Evolutionary conservation across 1,284 basidiomycete genomes (phyloP), one percentile per base, ranked within the genome.

Genomic region (Cryptococcus sp.): DNA sequence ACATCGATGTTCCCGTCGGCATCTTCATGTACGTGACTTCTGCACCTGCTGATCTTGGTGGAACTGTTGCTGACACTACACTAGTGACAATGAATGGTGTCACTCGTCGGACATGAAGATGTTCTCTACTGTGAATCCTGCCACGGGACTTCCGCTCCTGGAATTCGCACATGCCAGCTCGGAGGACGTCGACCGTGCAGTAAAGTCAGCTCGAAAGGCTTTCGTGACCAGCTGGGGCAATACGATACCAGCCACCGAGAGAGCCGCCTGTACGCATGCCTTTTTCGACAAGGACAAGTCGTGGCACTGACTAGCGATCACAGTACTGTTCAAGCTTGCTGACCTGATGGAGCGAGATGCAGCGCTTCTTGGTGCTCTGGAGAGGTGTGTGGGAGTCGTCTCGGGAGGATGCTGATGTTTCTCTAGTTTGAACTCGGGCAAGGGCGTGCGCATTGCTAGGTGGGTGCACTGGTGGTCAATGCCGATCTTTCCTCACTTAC

Each of bases 201-300:
- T 94, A 50, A 83, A 84, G 20, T 89, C 91, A 17, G 93, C 93
- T 30, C 85, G 92, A 64, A 81, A 85, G 55, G 72, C 93, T 5
- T 92, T 91, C 82, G 85, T 88, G 61, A 90, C 87, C 7, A 87
- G 88, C 27, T 96, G 93, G 93, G 93, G 93, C 17, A 88, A 88
- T 77, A 91, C 92, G 65, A 84, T 89, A 54, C 86, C 90, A 15
- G 90, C 89, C 39, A 84, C 87, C 55, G 87, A 93, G 78, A 85
- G 94, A 54, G 87, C 89, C 40, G 84, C 84, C 57, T 42, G 67
- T 69, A n/a, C n/a, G 57, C 60, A 68, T n/a, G 61, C 10, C 45
- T 20, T n/a, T 11, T n/a, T 47, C 45, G 16, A 47, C 22, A 13
- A n/a, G n/a, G n/a, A n/a, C n/a, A n/a, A n/a, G n/a, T n/a, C n/a